phyloP scores from a whole-genome alignment of 345 rosid species.

The Eucalyptus cloeziana region DNA sequence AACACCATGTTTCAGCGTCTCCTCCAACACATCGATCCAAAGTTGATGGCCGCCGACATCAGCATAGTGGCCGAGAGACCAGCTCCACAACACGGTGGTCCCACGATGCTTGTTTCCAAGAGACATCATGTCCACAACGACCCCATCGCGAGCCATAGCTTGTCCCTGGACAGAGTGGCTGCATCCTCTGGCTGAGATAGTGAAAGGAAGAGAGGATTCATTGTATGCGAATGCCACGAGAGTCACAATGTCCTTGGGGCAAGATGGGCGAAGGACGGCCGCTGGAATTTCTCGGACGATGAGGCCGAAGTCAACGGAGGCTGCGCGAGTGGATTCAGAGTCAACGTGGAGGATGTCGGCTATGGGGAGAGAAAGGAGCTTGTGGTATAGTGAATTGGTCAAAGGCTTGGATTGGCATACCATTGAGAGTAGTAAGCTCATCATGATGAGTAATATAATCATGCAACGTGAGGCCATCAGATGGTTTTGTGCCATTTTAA shows the following conservation, averaged over 20 bases:
- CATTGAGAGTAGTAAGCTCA: neutral
- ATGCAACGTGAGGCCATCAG: neutral
- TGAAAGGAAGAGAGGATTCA: neutral
- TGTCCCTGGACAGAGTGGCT: conserved; percentile 38
- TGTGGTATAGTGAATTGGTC: neutral
- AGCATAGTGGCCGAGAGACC: neutral
- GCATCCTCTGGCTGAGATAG: conserved; percentile 28
- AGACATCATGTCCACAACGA: conserved; percentile 31
- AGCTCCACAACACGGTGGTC: neutral
- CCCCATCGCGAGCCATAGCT: conserved; percentile 28
- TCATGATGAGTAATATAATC: neutral
- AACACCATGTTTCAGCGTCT: conserved; percentile 6
- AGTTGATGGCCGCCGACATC: conserved; percentile 30
- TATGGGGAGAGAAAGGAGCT: neutral
- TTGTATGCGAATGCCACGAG: no score
- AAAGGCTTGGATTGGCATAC: neutral
- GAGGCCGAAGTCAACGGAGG: conserved; percentile 21
- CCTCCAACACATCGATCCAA: conserved; percentile 28
- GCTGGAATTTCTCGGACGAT: conserved; percentile 8
- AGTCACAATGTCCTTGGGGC: neutral
- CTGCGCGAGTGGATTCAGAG: conserved; percentile 1
- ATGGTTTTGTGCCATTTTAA: neutral
- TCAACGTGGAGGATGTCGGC: conserved; percentile 3
- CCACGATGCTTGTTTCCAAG: neutral
- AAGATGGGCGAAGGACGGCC: conserved; percentile 16